Conservation (phyloP, 2,329 filamentous ascomycete genomes). For the Acarospora socialis region DNA sequence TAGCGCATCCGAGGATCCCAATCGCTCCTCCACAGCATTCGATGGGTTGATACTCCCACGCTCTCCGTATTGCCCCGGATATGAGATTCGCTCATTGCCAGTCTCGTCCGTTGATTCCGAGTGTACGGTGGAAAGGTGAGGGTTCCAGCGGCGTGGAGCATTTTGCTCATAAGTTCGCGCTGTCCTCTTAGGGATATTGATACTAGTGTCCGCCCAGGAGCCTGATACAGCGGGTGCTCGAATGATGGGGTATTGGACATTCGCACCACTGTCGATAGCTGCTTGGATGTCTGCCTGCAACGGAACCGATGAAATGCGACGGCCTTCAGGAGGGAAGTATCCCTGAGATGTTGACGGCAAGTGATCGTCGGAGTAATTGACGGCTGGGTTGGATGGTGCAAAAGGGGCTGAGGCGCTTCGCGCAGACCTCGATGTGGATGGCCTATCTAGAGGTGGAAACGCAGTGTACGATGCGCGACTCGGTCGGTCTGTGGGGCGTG, state of each 20-base stretch:
- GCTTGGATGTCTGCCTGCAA: constrained; percentile 24
- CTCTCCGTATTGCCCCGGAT: background rate
- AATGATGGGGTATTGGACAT: constrained; percentile 24
- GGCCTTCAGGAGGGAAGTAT: constrained; percentile 21
- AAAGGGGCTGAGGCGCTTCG: constrained; percentile 6
- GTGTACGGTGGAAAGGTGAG: constrained; percentile 30
- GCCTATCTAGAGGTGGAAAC: constrained; percentile 10
- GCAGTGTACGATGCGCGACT: constrained; percentile 12
- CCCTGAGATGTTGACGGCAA: constrained; percentile 3
- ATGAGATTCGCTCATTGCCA: constrained; percentile 13
- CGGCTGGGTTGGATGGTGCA: constrained; percentile 2
- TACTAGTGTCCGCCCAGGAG: constrained; percentile 25
- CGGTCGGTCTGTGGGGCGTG: constrained; percentile 6
- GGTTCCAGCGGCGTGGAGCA: constrained; percentile 25
- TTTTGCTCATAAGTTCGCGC: constrained; percentile 21
- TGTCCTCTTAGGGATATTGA: constrained; percentile 16
- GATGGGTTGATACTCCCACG: background rate
- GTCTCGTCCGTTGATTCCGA: constrained; percentile 28
- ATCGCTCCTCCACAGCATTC: background rate
- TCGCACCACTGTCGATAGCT: constrained; percentile 22
- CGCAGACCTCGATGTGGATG: constrained; percentile 11
- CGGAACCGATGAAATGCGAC: constrained; percentile 9
- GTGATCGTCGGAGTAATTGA: background rate
- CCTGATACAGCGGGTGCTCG: constrained; percentile 22
- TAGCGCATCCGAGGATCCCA: background rate